These are phyloP conservation scores for Nitzschia palea DNA, from an alignment of 108 stramenopile species.

Conservation along the genomic window DNA sequence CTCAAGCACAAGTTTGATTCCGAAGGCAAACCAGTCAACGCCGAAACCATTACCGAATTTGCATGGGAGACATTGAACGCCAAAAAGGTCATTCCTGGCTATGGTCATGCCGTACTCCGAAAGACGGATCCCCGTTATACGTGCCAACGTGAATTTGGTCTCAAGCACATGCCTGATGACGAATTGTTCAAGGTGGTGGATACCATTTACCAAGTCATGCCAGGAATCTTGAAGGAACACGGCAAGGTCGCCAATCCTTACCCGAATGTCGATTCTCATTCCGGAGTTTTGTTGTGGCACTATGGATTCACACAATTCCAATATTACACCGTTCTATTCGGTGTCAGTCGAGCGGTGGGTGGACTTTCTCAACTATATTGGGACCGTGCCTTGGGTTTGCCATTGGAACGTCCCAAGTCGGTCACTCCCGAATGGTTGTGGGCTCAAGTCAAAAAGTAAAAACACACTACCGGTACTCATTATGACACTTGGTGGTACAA, in stretches of 20 bases:
- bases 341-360: slow-evolving; percentile 96
- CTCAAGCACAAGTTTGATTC: slow-evolving; percentile 90
- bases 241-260: slow-evolving; percentile 99
- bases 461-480: too few relatives aligned
- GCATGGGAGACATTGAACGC: slow-evolving; percentile 99
- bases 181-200: slow-evolving; percentile 98
- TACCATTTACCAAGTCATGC: slow-evolving; percentile 98
- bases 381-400: slow-evolving; percentile 99
- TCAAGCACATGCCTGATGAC: slow-evolving; percentile 99
- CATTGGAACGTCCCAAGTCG: slow-evolving; percentile 98
- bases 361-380: slow-evolving; percentile 98
- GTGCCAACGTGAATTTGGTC: slow-evolving; percentile 98
- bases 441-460: slow-evolving; percentile 62
- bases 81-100: slow-evolving; percentile 99
- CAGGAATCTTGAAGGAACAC: slow-evolving; percentile 97
- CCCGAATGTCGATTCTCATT: slow-evolving; percentile 99
- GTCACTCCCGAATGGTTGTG: slow-evolving; percentile 98
- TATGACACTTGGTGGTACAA: too few relatives aligned
- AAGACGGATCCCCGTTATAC: slow-evolving; percentile 99
- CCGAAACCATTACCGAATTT: slow-evolving; percentile 98
- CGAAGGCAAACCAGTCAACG: slow-evolving; percentile 94
- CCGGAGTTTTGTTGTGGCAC: slow-evolving; percentile 98
- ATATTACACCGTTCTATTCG: slow-evolving; percentile 99
- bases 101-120: slow-evolving; percentile 98
- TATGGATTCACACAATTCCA: slow-evolving; percentile 98